Evolutionary conservation across 805 yeast species (phyloP), one percentile per base, ranked within the genome.

Genomic region (Yarrowia osloensis): DNA sequence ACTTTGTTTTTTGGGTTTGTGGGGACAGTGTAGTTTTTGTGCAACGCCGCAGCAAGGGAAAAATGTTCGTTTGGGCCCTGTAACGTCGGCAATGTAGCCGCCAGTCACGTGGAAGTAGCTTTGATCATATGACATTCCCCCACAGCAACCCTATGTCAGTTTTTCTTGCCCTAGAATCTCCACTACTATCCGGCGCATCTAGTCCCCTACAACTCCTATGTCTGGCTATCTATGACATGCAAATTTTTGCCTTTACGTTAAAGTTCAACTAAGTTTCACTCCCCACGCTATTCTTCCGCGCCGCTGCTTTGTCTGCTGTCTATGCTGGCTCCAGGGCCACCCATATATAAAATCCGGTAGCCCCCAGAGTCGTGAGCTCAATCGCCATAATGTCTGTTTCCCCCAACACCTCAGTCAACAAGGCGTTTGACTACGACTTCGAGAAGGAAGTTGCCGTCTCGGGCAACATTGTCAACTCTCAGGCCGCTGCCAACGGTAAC

Each of bases 251-350:
- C 37, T 57, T 57, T 57, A 40, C 49, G 63, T 57, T 57, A 28
- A 57, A 57, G 63, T 57, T 40, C 49, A 28, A 40, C 63, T 40
- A 57, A 57, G 63, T 57, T 57, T 40, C 49, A 40, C 63, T 57
- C 63, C 61, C 63, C 63, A 57, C 49, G 63, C 49, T 57, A 57
- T 57, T 40, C 63, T 57, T 57, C 63, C 63, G 49, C 28, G 63
- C 63, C 49, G 49, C 46, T 55, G 62, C 63, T 40, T 57, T 57
- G 63, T 57, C 40, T 19, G n/a, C 4, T 6, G 9, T 1, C 61
- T 11, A 52, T 24, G 49, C 49, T 44, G 49, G 31, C n/a, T 26
- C 42, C 22, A 24, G 3, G 12, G 7, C 61, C 61, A 24, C 61
- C 44, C n/a, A 13, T 57, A 39, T 57, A 57, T 57, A 57, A 39